Evolutionary conservation across 108 stramenopile species (phyloP).

Genomic region (Nannochloropsis oceanica): DNA sequence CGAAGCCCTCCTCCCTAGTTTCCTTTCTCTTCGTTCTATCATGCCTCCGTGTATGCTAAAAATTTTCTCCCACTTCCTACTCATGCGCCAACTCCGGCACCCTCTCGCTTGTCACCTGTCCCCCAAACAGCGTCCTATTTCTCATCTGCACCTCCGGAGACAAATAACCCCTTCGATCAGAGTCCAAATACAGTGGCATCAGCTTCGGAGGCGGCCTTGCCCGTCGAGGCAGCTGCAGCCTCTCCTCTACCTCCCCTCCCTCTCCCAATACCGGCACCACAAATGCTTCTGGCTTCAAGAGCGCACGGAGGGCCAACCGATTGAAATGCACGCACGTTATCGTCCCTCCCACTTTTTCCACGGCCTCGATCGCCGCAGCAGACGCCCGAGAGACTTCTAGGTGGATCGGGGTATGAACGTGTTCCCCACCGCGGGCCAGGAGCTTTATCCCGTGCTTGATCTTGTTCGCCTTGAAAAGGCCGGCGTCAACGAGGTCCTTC

Average conservation of each 20-base stretch:
- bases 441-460: slow-evolving; percentile 75
- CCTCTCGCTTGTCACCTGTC: neutral
- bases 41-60: no score
- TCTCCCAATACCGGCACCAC: neutral
- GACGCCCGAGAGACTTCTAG: slow-evolving; percentile 79
- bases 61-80: neutral
- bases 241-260: neutral
- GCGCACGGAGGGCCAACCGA: slow-evolving; percentile 63
- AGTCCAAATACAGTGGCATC: slow-evolving; percentile 81
- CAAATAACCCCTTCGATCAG: slow-evolving; percentile 79
- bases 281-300: slow-evolving; percentile 86
- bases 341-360: slow-evolving; percentile 77
- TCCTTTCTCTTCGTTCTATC: no score
- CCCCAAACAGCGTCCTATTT: slow-evolving; percentile 1
- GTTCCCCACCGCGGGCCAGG: slow-evolving; percentile 3
- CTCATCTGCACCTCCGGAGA: slow-evolving; percentile 71
- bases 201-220: slow-evolving; percentile 82
- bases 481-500: slow-evolving; percentile 71
- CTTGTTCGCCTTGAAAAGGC: slow-evolving; percentile 46
- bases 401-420: slow-evolving; percentile 30
- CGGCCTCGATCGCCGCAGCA: slow-evolving; percentile 61
- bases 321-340: slow-evolving; percentile 92
- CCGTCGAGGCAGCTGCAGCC: slow-evolving; percentile 49
- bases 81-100: neutral
- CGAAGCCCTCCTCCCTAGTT: no score